A percentile compares a stretch with the other conserved stretches of the same genome.
These are phyloP conservation scores for Eremothecium gossypii DNA, from an alignment of 1,139 yeast genomes.

Conservation along the genomic window DNA sequence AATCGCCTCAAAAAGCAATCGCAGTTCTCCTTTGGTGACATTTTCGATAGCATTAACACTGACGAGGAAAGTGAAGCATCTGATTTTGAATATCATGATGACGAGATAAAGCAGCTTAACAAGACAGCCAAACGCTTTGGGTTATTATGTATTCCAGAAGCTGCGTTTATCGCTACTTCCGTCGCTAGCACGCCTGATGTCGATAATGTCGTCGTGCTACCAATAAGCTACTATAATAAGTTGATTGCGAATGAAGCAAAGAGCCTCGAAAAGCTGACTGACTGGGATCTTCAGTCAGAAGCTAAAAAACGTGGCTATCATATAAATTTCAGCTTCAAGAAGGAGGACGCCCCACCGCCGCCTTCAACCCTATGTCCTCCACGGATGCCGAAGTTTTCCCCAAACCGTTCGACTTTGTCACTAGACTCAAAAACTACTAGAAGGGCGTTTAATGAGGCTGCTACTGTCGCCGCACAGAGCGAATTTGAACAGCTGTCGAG, in stretches of 20 bases:
- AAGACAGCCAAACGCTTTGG: constrained; percentile 38
- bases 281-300: constrained; percentile 38
- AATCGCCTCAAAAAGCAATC: constrained; percentile 8
- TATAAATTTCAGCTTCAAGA: constrained; percentile 7
- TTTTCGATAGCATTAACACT: constrained; percentile 5
- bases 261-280: constrained; percentile 38
- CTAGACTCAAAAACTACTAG: constrained; percentile 15
- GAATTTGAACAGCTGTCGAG: constrained; percentile 19
- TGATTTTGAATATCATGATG: constrained; percentile 5
- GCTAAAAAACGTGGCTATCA: constrained; percentile 43
- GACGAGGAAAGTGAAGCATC: constrained; percentile 5
- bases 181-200: constrained; percentile 46
- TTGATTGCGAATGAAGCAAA: constrained; percentile 38
- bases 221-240: constrained; percentile 48
- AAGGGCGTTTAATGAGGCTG: constrained; percentile 23
- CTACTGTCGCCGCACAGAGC: constrained; percentile 22
- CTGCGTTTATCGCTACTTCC: constrained; percentile 44
- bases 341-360: constrained; percentile 4
- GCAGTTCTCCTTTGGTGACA: constrained; percentile 1
- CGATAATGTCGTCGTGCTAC: constrained; percentile 53
- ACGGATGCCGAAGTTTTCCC: constrained; percentile 14
- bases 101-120: constrained; percentile 15
- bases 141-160: constrained; percentile 44
- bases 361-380: constrained; percentile 10
- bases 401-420: constrained; percentile 17